Base-by-base conservation (phyloP, 768 basidiomycete species). In the Boletus rubescentipes region DNA sequence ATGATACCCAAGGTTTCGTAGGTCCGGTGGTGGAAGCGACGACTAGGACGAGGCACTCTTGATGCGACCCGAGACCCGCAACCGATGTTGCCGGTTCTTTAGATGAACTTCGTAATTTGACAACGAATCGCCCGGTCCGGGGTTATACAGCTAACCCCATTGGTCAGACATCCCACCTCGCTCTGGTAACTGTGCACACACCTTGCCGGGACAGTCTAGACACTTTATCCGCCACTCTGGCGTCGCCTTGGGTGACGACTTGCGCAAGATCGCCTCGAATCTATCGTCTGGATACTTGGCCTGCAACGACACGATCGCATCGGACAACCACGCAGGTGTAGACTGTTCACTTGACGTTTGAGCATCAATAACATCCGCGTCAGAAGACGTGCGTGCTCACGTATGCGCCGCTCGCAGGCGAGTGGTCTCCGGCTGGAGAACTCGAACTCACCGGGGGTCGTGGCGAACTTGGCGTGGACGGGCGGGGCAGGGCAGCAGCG, bases 151-250 rank as follows among this genome's bases (percentile, higher is more conserved):
- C 86, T 94, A 63, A 14, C 8, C 7, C 3, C 18, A 5, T 23
- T 18, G 9, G 11, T 56, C 23, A 58, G 42, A 34, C 29, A 37
- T 31, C n/a, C 18, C 2, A 8, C 34, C 3, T 9, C n/a, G 20
- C 9, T 38, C 15, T 29, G 9, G 10, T 2, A 16, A 18, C 23
- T 21, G 23, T 14, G 26, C 34, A 52, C 60, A 26, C 55, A 92
- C 93, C 81, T 94, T 96, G 64, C 93, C 93, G 60, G 93, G 93
- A 71, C 93, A 95, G 69, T 97, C 93, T 59, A 85, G 66, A 68
- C 93, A 97, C 70, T 89, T 93, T 66, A 96, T 80, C 16, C 92
- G 82, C 94, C 95, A 98, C 70, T 96, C 93, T 6, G 83, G 80
- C 21, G 76, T 70, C n/a, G 76, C 78, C 12, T 74, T 77, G 40